These are phyloP conservation scores for Claviceps lovelessii DNA, from an alignment of 2,329 filamentous ascomycete genomes.

Conservation along the genomic window DNA sequence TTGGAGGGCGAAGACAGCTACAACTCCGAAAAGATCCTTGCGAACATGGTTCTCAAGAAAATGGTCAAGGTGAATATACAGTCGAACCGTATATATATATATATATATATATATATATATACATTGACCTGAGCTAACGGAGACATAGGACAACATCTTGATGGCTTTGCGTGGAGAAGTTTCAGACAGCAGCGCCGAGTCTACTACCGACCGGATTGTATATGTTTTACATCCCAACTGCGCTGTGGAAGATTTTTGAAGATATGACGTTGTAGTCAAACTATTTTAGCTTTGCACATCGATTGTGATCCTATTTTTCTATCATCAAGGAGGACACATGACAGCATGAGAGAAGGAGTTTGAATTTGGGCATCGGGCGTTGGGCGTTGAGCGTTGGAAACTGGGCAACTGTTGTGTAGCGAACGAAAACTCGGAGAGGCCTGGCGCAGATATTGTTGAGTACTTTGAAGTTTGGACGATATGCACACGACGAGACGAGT, in stretches of 20 bases:
- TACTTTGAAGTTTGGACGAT: background rate
- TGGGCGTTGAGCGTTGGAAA: background rate
- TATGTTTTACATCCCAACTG: constrained; percentile 95
- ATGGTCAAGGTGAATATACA: constrained; percentile 70
- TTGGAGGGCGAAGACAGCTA: constrained; percentile 70
- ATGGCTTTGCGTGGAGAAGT: constrained; percentile 59
- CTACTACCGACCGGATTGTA: constrained; percentile 33
- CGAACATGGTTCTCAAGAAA: constrained; percentile 76
- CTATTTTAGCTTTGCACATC: background rate
- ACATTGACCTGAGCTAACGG: constrained; percentile 13
- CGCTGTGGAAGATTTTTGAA: constrained; percentile 52
- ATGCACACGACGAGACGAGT: background rate
- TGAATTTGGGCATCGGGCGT: background rate
- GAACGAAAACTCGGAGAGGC: background rate
- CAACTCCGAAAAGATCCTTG: constrained; percentile 56
- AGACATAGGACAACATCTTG: constrained; percentile 65
- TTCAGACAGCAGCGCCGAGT: constrained; percentile 34
- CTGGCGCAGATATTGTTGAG: too few species aligned
- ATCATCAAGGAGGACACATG: background rate
- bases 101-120: too few species aligned
- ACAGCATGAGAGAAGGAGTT: background rate
- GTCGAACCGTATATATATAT: background rate
- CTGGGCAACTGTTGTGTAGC: background rate
- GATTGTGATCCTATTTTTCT: background rate
- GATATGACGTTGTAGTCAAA: background rate